phyloP scores from a whole-genome alignment of 441 rosid species.

The Monsonia emarginata region DNA sequence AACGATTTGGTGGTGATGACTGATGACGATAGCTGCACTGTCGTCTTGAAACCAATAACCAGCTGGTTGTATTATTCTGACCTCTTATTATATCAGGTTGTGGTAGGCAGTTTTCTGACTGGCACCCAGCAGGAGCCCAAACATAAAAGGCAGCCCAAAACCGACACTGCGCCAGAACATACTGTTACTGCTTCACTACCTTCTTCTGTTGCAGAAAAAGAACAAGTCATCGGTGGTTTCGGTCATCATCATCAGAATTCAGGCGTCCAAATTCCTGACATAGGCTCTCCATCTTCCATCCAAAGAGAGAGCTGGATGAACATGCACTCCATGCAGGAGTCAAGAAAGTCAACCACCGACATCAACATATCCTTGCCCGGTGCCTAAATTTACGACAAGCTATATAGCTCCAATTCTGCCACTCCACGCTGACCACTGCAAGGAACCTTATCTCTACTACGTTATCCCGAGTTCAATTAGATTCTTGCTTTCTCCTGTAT shows the following conservation, averaged over 20 bases:
- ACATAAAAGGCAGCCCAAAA: conserved; percentile 50
- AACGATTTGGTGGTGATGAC: too few species aligned
- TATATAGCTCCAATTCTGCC: background rate
- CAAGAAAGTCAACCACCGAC: conserved; percentile 46
- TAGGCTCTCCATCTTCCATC: conserved; percentile 21
- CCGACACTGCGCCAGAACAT: conserved; percentile 26
- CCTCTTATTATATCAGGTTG: conserved; percentile 39
- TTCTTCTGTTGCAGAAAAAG: conserved; percentile 24
- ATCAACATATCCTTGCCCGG: conserved; percentile 63
- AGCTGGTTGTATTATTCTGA: background rate
- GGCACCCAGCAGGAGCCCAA: conserved; percentile 74
- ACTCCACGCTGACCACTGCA: background rate
- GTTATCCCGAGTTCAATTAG: background rate
- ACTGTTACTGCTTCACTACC: conserved; percentile 12
- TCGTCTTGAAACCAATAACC: too few species aligned
- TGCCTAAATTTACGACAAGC: conserved; percentile 26
- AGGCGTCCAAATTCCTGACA: conserved; percentile 15
- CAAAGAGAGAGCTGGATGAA: conserved; percentile 45
- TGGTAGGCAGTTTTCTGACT: conserved; percentile 77
- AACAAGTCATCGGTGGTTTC: conserved; percentile 21
- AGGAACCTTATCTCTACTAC: background rate
- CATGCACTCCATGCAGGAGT: conserved; percentile 28
- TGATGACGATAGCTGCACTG: background rate
- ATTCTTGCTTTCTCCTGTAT: background rate
- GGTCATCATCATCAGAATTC: conserved; percentile 26